Evolutionary conservation across 805 yeast genomes (phyloP).

Genomic region (Saturnispora silvae): DNA sequence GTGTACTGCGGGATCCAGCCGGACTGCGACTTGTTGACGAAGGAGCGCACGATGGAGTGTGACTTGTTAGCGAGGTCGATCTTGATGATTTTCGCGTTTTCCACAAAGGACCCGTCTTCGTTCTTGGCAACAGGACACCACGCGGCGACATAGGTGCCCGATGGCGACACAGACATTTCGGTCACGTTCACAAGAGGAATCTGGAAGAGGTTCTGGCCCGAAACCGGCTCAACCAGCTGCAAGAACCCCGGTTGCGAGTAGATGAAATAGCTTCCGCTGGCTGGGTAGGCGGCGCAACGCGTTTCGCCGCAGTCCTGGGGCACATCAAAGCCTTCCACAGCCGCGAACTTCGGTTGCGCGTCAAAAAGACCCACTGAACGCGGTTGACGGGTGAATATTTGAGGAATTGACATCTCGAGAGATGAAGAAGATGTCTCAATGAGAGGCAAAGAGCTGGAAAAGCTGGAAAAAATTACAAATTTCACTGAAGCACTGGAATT

Average conservation of each 20-base stretch:
- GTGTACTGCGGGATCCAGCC: slow-evolving; percentile 94
- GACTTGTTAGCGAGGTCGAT: slow-evolving; percentile 24
- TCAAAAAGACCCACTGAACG: slow-evolving; percentile 42
- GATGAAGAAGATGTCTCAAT: too few relatives aligned
- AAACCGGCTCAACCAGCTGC: slow-evolving; percentile 43
- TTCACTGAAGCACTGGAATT: too few relatives aligned
- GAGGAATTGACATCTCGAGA: slow-evolving; percentile 22
- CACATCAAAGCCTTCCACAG: slow-evolving; percentile 21
- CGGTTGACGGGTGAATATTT: slow-evolving; percentile 36
- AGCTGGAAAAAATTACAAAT: too few relatives aligned
- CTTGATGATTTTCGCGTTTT: slow-evolving; percentile 73
- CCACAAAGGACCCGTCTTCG: slow-evolving; percentile 59
- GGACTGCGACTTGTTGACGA: slow-evolving; percentile 70
- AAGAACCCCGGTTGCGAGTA: slow-evolving; percentile 59
- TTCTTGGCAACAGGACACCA: slow-evolving; percentile 78
- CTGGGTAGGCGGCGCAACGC: slow-evolving; percentile 55
- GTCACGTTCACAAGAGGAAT: slow-evolving; percentile 57
- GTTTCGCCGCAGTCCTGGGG: slow-evolving; percentile 32
- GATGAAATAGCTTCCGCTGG: slow-evolving; percentile 60
- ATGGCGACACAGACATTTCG: slow-evolving; percentile 83
- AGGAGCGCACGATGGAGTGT: slow-evolving; percentile 30
- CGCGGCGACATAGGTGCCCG: slow-evolving; percentile 68
- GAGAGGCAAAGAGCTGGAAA: too few relatives aligned
- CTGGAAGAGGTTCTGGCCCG: slow-evolving; percentile 35
- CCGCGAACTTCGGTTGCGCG: slow-evolving; percentile 32